These are phyloP conservation scores for Pythium rhizo-oryzae DNA, from an alignment of 352 stramenopile species.

Conservation along the genomic window DNA sequence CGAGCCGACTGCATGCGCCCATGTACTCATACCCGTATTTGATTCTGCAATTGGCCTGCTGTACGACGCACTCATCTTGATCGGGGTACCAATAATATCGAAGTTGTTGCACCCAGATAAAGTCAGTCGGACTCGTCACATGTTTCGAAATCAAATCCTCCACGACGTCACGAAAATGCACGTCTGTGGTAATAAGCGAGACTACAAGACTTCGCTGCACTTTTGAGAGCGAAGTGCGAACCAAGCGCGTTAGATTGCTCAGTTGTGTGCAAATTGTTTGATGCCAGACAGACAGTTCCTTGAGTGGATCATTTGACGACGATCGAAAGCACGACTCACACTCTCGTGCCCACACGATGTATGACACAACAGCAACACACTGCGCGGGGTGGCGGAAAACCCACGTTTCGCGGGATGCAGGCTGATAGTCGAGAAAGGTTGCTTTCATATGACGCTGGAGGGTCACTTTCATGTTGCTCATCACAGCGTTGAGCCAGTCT, in stretches of 20 bases:
- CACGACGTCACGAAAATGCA: conserved; percentile 81
- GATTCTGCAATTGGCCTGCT: conserved; percentile 68
- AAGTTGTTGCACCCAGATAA: conserved; percentile 77
- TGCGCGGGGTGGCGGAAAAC: conserved; percentile 90
- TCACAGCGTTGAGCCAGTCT: conserved; percentile 80
- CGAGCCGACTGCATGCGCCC: conserved; percentile 86
- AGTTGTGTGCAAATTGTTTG: conserved; percentile 72
- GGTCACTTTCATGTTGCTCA: conserved; percentile 73
- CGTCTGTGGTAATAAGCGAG: conserved; percentile 75
- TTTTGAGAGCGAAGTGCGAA: conserved; percentile 57
- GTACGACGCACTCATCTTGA: conserved; percentile 54
- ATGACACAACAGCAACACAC: conserved; percentile 89
- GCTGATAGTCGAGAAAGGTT: conserved; percentile 89
- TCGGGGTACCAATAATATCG: conserved; percentile 78
- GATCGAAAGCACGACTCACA: conserved; percentile 69
- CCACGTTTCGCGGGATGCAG: conserved; percentile 76
- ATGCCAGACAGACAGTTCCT: conserved; percentile 61
- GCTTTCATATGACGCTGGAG: conserved; percentile 74
- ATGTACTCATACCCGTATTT: conserved; percentile 94
- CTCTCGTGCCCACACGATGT: conserved; percentile 84
- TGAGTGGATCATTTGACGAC: conserved; percentile 48
- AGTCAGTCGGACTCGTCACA: conserved; percentile 58
- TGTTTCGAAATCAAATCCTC: conserved; percentile 55
- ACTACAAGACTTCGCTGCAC: conserved; percentile 64
- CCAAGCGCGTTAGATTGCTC: conserved; percentile 63